Evolutionary conservation across 805 yeast species (phyloP).

Genomic region (Nakazawaea molendinolei): DNA sequence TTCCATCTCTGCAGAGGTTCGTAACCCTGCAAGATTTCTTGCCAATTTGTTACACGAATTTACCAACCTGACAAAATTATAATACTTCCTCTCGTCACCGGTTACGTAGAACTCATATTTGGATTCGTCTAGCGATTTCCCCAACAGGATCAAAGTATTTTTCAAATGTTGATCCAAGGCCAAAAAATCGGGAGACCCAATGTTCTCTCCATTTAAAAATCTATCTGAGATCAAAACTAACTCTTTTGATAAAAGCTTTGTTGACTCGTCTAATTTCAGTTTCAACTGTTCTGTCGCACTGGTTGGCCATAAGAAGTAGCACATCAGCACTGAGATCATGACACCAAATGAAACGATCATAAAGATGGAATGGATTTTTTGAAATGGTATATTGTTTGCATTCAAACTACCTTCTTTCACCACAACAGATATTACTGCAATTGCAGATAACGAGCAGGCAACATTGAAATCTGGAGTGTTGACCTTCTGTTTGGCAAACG

Average conservation of each 20-base stretch:
- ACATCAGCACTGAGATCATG: slow-evolving; percentile 46
- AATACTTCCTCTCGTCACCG: slow-evolving; percentile 53
- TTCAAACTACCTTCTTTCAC: slow-evolving; percentile 68
- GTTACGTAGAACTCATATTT: slow-evolving; percentile 47
- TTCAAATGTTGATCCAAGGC: slow-evolving; percentile 32
- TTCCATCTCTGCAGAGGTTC: slow-evolving; percentile 64
- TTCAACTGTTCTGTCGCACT: slow-evolving; percentile 45
- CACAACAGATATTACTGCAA: slow-evolving; percentile 61
- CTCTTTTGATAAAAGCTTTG: slow-evolving; percentile 43
- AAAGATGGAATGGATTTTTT: slow-evolving; percentile 46
- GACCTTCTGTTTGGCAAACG: slow-evolving; percentile 63
- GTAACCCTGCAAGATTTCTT: slow-evolving; percentile 59
- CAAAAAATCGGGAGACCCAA: slow-evolving; percentile 32
- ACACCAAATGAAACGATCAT: slow-evolving; percentile 58
- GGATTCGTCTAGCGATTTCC: slow-evolving; percentile 46
- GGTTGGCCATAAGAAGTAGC: slow-evolving; percentile 60
- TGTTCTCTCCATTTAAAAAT: slow-evolving; percentile 42
- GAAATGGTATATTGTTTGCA: slow-evolving; percentile 48
- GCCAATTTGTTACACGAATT: slow-evolving; percentile 44
- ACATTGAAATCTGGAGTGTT: slow-evolving; percentile 68
- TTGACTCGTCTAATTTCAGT: slow-evolving; percentile 40
- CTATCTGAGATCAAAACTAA: slow-evolving; percentile 39
- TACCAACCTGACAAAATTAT: slow-evolving; percentile 37
- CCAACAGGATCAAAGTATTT: slow-evolving; percentile 31
- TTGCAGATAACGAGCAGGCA: slow-evolving; percentile 73